phyloP scores from a whole-genome alignment of 371 early-diverging fungal genomes.

The Rhizopus arrhizus region DNA sequence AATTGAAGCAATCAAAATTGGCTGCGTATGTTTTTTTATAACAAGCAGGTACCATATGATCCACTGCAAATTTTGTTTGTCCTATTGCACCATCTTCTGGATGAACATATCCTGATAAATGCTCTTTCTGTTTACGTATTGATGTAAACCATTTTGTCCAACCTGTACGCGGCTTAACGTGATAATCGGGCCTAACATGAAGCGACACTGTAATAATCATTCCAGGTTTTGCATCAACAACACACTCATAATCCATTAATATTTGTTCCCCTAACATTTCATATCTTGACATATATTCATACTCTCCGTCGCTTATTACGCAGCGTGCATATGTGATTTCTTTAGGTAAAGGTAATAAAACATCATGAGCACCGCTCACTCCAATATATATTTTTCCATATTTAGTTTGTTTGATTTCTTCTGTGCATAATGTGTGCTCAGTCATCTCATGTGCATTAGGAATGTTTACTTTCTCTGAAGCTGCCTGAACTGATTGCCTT shows the following conservation, averaged over 20 bases:
- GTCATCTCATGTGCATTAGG: slow-evolving; percentile 31
- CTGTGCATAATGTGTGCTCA: slow-evolving; percentile 8
- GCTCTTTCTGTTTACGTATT: slow-evolving; percentile 39
- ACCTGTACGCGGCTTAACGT: slow-evolving; percentile 42
- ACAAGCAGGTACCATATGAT: slow-evolving; percentile 50
- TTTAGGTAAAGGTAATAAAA: slow-evolving; percentile 36
- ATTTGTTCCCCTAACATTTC: slow-evolving; percentile 37
- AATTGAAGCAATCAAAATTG: slow-evolving; percentile 48
- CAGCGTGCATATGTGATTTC: slow-evolving; percentile 44
- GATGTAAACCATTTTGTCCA: slow-evolving; percentile 34
- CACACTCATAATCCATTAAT: slow-evolving; percentile 49
- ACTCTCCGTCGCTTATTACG: slow-evolving; percentile 43
- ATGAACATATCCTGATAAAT: slow-evolving; percentile 44
- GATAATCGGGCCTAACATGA: slow-evolving; percentile 51
- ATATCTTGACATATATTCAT: slow-evolving; percentile 43
- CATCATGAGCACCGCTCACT: slow-evolving; percentile 36
- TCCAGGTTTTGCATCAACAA: slow-evolving; percentile 42
- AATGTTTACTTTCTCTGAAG: slow-evolving; percentile 17
- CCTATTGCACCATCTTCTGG: slow-evolving; percentile 53
- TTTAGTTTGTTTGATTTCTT: background rate
- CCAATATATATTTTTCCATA: slow-evolving; percentile 41
- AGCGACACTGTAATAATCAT: slow-evolving; percentile 50
- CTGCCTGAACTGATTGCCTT: background rate
- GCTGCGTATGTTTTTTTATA: slow-evolving; percentile 38
- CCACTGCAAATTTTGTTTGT: slow-evolving; percentile 44